Evolutionary conservation across 495 filamentous ascomycete species (phyloP), one percentile per base, ranked within the genome.

Genomic region (Aspergillus avenaceus): DNA sequence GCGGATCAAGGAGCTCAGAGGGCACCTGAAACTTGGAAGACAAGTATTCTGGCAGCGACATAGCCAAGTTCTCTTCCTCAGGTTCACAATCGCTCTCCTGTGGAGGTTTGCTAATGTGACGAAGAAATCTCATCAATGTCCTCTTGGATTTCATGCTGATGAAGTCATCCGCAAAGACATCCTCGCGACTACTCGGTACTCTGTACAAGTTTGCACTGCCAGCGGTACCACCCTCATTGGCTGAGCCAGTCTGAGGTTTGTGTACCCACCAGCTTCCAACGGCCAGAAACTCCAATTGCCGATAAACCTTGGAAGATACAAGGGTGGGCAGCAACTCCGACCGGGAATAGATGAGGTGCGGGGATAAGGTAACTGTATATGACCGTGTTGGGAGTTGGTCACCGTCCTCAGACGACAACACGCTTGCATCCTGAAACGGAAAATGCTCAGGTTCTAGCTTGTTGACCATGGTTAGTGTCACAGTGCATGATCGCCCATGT

Each of bases 191-290:
- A 50, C 84, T 86, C 2, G 91, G 90, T 47, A 97, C 84, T 18
- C 83, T 81, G 29, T 73, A 70, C 23, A 93, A 54, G 7, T 47
- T 36, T 8, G 21, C n/a, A 12, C 46, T 37, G 25, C 21, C 18
- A 22, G 27, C 14, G 41, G 23, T 22, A 28, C 23, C 23, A 40
- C 26, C 16, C 23, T 27, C 21, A 24, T 47, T 49, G 13, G 23
- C 14, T 13, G 9, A 14, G 28, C n/a, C 29, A 18, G 29, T 7
- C 8, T 49, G 21, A 14, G 53, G 34, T 41, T 50, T 63, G 27
- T 85, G 84, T 28, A 96, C 82, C 81, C 85, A 97, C 87, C 91
- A 97, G 49, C 87, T 92, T 25, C 95, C 95, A 6, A 97, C 86
- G 5, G 93, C 90, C 52, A 91, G 83, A 65, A 97, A 98, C 55